Percentiles rank a stretch among this genome's conserved stretches.
Conservation (phyloP, 2,329 filamentous ascomycete species). For the Fusarium algeriense region DNA sequence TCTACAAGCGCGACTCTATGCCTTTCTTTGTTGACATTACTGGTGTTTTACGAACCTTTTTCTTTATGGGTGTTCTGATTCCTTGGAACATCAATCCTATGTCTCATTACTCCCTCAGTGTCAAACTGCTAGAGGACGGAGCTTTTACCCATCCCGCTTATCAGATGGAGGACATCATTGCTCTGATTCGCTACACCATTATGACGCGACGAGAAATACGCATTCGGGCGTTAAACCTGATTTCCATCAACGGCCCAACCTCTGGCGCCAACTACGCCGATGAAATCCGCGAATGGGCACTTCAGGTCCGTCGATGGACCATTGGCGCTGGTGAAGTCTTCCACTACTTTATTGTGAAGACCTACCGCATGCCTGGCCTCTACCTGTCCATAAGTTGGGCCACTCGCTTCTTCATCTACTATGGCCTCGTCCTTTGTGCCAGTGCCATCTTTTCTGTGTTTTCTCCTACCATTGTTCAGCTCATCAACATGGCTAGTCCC, state of each 20-base stretch:
- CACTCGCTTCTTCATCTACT: conserved; percentile 30
- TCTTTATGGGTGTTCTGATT: conserved; percentile 44
- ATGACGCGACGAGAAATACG: conserved; percentile 30
- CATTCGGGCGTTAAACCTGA: conserved; percentile 30
- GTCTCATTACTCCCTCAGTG: conserved; percentile 34
- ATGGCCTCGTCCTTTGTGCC: conserved; percentile 30
- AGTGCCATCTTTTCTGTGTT: conserved; percentile 28
- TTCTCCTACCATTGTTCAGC: conserved; percentile 26
- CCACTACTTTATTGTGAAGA: conserved; percentile 40
- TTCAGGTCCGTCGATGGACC: conserved; percentile 36
- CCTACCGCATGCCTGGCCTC: conserved; percentile 28
- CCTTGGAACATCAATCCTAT: conserved; percentile 41
- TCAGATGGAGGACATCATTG: conserved; percentile 38
- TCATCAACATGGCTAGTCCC: conserved; percentile 12
- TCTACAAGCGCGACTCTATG: conserved; percentile 43
- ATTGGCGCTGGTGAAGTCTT: conserved; percentile 39
- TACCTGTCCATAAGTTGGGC: conserved; percentile 31
- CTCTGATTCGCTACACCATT: conserved; percentile 34
- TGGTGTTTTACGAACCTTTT: conserved; percentile 42
- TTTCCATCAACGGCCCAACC: conserved; percentile 37
- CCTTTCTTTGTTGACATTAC: conserved; percentile 45
- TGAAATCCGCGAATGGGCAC: conserved; percentile 34
- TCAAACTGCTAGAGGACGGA: conserved; percentile 30
- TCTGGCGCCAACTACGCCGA: conserved; percentile 30
- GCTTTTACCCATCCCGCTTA: conserved; percentile 35